These are phyloP conservation scores for Arachnopeziza araneosa DNA, from an alignment of 2,329 filamentous ascomycete species.

Conservation along the genomic window DNA sequence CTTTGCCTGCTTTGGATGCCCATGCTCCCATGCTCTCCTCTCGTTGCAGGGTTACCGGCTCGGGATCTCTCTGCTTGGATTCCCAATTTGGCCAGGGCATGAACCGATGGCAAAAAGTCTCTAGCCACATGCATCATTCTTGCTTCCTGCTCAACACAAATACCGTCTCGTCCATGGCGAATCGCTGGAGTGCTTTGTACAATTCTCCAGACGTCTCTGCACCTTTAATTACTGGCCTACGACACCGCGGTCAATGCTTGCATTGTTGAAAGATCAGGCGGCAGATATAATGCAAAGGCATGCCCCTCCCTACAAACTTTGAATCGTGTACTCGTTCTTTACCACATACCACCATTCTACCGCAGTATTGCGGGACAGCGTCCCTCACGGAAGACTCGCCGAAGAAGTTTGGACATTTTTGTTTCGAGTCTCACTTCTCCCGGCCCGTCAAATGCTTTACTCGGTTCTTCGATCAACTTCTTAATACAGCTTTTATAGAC, in stretches of 20 bases:
- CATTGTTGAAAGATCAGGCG: slow-evolving; percentile 27
- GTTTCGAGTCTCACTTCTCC: slow-evolving; percentile 23
- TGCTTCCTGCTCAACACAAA: slow-evolving; percentile 32
- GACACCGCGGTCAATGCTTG: slow-evolving; percentile 27
- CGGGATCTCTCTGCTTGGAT: slow-evolving; percentile 20
- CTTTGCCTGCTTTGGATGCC: slow-evolving; percentile 7
- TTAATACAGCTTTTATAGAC: slow-evolving; percentile 27
- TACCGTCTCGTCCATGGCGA: slow-evolving; percentile 44
- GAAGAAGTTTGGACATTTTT: slow-evolving; percentile 23
- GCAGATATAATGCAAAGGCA: slow-evolving; percentile 30
- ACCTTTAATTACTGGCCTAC: slow-evolving; percentile 27
- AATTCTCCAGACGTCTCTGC: slow-evolving; percentile 35
- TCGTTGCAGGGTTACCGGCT: not conserved
- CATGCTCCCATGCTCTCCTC: slow-evolving; percentile 3
- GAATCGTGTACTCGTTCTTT: slow-evolving; percentile 18
- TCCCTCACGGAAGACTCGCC: slow-evolving; percentile 14
- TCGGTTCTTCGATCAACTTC: slow-evolving; percentile 21
- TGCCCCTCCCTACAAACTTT: slow-evolving; percentile 20
- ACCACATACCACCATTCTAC: slow-evolving; percentile 12
- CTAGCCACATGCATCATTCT: slow-evolving; percentile 21
- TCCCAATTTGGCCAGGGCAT: slow-evolving; percentile 24
- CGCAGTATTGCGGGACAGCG: slow-evolving; percentile 22
- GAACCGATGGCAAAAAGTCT: slow-evolving; percentile 18
- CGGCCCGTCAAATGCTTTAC: slow-evolving; percentile 21
- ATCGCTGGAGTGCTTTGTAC: slow-evolving; percentile 43